Percentiles rank a stretch among this genome's conserved stretches.
Evolutionary conservation across 2,329 filamentous ascomycete genomes (phyloP).

Genomic region (Venturia effusa): DNA sequence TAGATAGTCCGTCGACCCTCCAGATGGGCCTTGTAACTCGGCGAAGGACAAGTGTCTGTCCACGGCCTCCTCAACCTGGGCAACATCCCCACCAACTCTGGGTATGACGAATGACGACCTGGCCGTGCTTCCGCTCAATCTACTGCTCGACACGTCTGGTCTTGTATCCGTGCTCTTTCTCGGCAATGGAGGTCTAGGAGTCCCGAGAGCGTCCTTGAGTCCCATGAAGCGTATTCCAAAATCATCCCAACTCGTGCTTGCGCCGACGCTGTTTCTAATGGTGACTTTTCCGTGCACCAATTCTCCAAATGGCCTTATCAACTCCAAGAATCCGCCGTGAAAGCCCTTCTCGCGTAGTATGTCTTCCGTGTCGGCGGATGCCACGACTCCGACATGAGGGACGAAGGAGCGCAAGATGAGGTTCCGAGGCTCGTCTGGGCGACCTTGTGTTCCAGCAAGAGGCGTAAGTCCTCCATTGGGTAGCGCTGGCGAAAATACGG

Average conservation of each 20-base stretch:
- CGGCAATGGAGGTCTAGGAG: slow-evolving; percentile 20
- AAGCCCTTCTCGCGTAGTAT: slow-evolving; percentile 78
- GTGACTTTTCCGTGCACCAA: slow-evolving; percentile 76
- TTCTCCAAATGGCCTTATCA: slow-evolving; percentile 87
- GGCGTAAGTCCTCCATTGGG: slow-evolving; percentile 28
- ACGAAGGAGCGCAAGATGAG: slow-evolving; percentile 78
- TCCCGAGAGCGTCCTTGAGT: slow-evolving; percentile 45
- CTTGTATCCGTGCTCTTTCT: slow-evolving; percentile 28
- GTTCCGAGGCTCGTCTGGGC: slow-evolving; percentile 40
- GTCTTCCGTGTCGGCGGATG: slow-evolving; percentile 77
- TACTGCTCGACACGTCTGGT: slow-evolving; percentile 18
- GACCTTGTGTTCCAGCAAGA: slow-evolving; percentile 23
- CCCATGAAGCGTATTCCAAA: slow-evolving; percentile 79
- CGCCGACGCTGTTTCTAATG: slow-evolving; percentile 79
- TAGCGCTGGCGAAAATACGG: slow-evolving; percentile 33
- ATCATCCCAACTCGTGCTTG: slow-evolving; percentile 74
- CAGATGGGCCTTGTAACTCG: slow-evolving; percentile 35
- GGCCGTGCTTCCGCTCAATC: slow-evolving; percentile 16
- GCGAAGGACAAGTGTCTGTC: slow-evolving; percentile 68
- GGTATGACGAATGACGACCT: slow-evolving; percentile 20
- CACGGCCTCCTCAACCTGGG: slow-evolving; percentile 69
- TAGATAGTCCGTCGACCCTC: slow-evolving; percentile 27
- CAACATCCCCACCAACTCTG: slow-evolving; percentile 42
- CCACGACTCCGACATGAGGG: slow-evolving; percentile 76
- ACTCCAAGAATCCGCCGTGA: slow-evolving; percentile 66